Base-by-base conservation (phyloP, 2,329 filamentous ascomycete genomes). In the Hymenoscyphus fructigenus region DNA sequence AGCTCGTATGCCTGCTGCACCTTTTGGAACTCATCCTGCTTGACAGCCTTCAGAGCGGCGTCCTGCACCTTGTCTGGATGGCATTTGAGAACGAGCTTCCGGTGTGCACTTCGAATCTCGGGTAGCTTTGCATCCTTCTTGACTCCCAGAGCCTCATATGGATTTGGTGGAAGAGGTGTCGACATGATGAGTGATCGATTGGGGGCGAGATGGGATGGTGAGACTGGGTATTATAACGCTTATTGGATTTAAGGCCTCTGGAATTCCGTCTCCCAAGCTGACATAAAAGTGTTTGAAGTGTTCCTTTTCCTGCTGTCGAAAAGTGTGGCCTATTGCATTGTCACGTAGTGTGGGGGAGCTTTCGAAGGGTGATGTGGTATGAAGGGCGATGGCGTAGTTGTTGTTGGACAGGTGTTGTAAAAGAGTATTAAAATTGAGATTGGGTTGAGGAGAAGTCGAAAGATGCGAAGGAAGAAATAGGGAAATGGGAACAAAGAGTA, bases 1-100 rank as follows among this genome's bases (percentile, higher is more conserved):
- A 95, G 83, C 78, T 98, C 95, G 78, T 97, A 99, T 60, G 95
- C 93, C 72, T 93, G 87, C 77, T 97, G 93, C 38, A 98, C 91
- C 76, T 88, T 88, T 78, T 97, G 93, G 74, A 98, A 99, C 78
- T 96, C 89, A 71, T 92, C 89, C 72, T 91, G 88, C 77, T 93
- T 96, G 71, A 87, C 81, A 65, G 87, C 86, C 78, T 95, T 96
- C 73, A 91, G 81, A 17, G 86, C 82, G 57, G 71, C 67, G 66
- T 76, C 86, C 70, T 92, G 89, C 68, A 96, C 87, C 80, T 97
- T 96, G 82, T 97, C 93, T 38, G 93, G 93, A 72, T 97, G 93
- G 75, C 90, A 93, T 77, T 91, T 92, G 71, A 97, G 85, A 41
- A 92, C 91, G 50, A 96, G 87, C 77, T 96, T 96, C 72, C 91